Percentiles rank a stretch among this genome's conserved stretches.
Conservation (phyloP, 305 asterid genomes). For the Fraxinus albicans region DNA sequence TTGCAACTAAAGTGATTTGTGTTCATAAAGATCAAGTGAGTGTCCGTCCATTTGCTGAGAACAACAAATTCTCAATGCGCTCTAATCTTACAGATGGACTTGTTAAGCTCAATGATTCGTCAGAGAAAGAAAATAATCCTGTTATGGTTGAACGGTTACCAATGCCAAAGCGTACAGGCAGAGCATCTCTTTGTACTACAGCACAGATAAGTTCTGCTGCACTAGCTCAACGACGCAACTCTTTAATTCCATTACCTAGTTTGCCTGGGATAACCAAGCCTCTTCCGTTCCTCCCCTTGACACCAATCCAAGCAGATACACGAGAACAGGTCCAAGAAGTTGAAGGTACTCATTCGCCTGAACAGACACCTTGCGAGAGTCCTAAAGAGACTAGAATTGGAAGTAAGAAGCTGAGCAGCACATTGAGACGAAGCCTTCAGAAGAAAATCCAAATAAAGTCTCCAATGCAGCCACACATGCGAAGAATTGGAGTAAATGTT, state of each 20-base stretch:
- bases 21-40: conserved; percentile 33
- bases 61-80: conserved; percentile 44
- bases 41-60: conserved; percentile 37
- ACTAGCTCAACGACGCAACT: conserved; percentile 57
- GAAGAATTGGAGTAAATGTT: conserved; percentile 76
- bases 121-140: conserved; percentile 73
- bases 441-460: conserved; percentile 65
- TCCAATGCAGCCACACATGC: conserved; percentile 57
- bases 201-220: conserved; percentile 37
- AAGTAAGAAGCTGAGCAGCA: conserved; percentile 49
- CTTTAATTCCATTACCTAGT: conserved; percentile 72
- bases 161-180: conserved; percentile 57
- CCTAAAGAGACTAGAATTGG: conserved; percentile 43
- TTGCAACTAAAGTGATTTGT: conserved; percentile 43
- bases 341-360: conserved; percentile 43
- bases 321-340: conserved; percentile 28
- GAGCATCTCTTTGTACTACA: conserved; percentile 68
- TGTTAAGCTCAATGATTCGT: conserved; percentile 27
- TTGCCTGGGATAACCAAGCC: conserved; percentile 42
- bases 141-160: conserved; percentile 45
- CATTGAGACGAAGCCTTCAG: conserved; percentile 63
- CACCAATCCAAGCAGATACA: conserved; percentile 45
- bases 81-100: conserved; percentile 38
- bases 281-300: conserved; percentile 41
- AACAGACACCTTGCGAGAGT: conserved; percentile 50